Conservation (phyloP, 2,329 filamentous ascomycete species). For the Penicillium sp. region DNA sequence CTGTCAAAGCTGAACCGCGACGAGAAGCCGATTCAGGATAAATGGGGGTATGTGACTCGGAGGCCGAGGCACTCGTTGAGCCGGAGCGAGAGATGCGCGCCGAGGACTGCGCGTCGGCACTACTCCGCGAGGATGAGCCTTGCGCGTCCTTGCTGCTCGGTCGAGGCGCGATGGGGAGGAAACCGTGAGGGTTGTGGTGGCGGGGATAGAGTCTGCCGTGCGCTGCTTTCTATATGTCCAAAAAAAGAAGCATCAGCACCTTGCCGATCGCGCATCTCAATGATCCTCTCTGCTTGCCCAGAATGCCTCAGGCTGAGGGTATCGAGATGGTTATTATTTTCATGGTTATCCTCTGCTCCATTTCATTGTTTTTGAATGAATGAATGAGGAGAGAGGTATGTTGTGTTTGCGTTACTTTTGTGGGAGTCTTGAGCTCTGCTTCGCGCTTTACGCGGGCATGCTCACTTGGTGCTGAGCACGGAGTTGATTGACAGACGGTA, state of each 20-base stretch:
- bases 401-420: conserved; percentile 37
- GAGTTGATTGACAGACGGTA: conserved; percentile 79
- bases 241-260: conserved; percentile 26
- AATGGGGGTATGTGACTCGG: conserved; percentile 8
- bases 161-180: conserved; percentile 29
- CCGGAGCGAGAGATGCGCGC: conserved; percentile 18
- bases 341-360: conserved; percentile 17
- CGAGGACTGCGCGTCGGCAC: conserved; percentile 5
- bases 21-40: conserved; percentile 1
- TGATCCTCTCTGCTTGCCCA: conserved; percentile 3
- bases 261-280: conserved; percentile 9
- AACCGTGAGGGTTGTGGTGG: conserved; percentile 23
- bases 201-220: conserved; percentile 28
- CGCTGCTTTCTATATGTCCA: conserved; percentile 28
- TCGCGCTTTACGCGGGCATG: conserved; percentile 68
- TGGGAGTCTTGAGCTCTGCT: conserved; percentile 35
- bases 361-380: conserved; percentile 4
- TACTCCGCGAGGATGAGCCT: background rate
- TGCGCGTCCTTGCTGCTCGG: conserved; percentile 9
- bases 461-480: conserved; percentile 88
- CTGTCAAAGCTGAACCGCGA: conserved; percentile 10
- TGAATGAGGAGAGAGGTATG: conserved; percentile 13
- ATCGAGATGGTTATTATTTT: conserved; percentile 15
- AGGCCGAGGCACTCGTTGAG: conserved; percentile 18
- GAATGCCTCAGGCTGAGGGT: conserved; percentile 3